Conservation (phyloP, 345 rosid genomes). For the Rhodomyrtus tomentosa region DNA sequence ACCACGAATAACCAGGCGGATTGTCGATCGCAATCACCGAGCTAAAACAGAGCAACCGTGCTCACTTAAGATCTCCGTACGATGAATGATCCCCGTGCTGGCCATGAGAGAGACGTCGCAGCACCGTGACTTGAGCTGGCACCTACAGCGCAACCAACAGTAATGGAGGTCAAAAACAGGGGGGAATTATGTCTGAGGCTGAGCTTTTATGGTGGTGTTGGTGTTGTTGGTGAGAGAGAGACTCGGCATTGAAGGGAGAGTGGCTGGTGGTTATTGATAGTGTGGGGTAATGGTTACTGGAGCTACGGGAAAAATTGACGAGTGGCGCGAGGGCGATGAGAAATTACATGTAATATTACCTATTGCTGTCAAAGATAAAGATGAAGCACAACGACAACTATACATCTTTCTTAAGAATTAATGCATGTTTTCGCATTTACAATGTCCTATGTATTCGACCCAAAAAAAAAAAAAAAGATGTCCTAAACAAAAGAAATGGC, state of each 20-base stretch:
- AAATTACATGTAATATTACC: background rate
- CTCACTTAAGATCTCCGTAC: background rate
- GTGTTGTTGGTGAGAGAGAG: background rate
- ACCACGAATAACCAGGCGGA: no score
- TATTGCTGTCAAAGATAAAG: background rate
- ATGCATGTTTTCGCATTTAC: background rate
- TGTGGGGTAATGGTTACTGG: background rate
- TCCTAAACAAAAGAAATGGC: no score
- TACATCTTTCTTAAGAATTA: background rate
- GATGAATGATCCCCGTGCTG: background rate
- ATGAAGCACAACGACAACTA: no score
- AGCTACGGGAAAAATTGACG: background rate
- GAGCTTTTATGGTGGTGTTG: background rate
- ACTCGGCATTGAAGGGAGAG: background rate
- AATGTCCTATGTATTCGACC: no score
- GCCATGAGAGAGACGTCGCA: background rate
- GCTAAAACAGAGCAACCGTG: background rate
- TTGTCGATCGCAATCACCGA: background rate
- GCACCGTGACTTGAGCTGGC: background rate
- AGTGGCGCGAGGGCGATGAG: no score
- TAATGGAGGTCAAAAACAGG: conserved; percentile 1
- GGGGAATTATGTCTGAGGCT: conserved; percentile 11
- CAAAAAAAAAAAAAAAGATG: no score
- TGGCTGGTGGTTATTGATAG: background rate
- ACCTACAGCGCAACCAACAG: background rate